Base-by-base conservation (phyloP, 1,139 yeast species). In the Saccharomyces hybrid region DNA sequence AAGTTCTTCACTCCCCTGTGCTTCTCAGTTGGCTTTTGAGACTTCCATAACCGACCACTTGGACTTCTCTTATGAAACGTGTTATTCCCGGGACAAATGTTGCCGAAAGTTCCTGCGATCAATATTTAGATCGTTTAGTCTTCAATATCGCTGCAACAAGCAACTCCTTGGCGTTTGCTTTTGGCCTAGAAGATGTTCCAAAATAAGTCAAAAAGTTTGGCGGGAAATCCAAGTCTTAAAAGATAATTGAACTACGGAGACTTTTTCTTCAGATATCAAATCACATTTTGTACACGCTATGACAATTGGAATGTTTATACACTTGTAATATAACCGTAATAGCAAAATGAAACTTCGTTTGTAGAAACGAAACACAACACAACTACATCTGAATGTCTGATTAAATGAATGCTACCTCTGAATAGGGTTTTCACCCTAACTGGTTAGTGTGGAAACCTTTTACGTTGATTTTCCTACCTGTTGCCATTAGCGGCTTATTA, bases 361-460 rank as follows among this genome's bases (percentile, higher is more conserved):
- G 65, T 60, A 2, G 62, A 56, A 49, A 65, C 68, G 50, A 60
- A 65, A 54, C 69, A 66, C 27, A 67, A 44, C 8, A 66, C 49
- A 48, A 67, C 65, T 11, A 65, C 68, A 56, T 68, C 70, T 2
- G 67, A 57, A 54, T 68, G 70, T 27, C 55, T 50, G 12, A 65
- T 57, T 67, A 70, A 31, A 61, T 50, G 9, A 54, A 54, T 42
- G 60, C 55, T 11, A 65, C 34, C 29, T 61, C 67, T 3, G 66
- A 62, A 49, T 60, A 62, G 49, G 16, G 16, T 16, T 16, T 16
- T 16, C 16, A 16, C 26, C 63, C 68, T 46, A 61, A 52, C 14
- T 62, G 59, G 8, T 60, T 55, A 7, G 62, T 55, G 49, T 67
- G 70, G 19, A 65, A 51, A 29, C 66, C 54, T 47, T 65, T 64